Base-by-base conservation (phyloP, 257 asterid species). In the Fraxinus americana region DNA sequence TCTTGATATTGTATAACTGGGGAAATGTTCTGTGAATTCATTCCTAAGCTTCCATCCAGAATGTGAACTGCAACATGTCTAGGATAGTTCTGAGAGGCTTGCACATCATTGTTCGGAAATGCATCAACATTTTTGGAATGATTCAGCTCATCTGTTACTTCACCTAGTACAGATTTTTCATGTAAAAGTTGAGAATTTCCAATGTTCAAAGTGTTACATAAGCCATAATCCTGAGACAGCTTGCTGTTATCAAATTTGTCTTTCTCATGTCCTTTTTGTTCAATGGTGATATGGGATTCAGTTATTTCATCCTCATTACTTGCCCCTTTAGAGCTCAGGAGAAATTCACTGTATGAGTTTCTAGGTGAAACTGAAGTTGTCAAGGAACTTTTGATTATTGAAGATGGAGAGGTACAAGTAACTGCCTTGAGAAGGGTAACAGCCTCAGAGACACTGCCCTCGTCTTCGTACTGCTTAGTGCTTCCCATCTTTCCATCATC, bases 51-150 rank as follows among this genome's bases (percentile, higher is more conserved):
- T 73, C 92, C 98, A 83, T 91, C 98, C 83, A 95, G 93, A 83
- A 91, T 88, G 83, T 90, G 97, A 84, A 93, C 98, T 19, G 98
- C 91, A 36, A 92, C 92, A 80, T 88, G 94, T 77, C 93, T 92
- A 69, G 94, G 92, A 76, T 85, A 94, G 84, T 84, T 85, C 80
- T 82, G 91, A 41, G 82, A 76, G 76, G 83, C 79, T 57, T 88
- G 89, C 83, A 82, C 75, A 34, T 85, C 92, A 84, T 80, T 63
- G 21, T 77, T 80, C 77, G 84, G 76, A 70, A 50, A 71, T 32
- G 76, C 16, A 38, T 74, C 90, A 75, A 80, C 81, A 78, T 79
- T 81, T 80, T 86, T 83, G 14, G 89, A 65, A 79, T 83, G 89
- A 83, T 85, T 84, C 75, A 70, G 67, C 79, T 82, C 88, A 43